phyloP scores from a whole-genome alignment of 164 flowering plant genomes.

The Paratinospora sagittata region DNA sequence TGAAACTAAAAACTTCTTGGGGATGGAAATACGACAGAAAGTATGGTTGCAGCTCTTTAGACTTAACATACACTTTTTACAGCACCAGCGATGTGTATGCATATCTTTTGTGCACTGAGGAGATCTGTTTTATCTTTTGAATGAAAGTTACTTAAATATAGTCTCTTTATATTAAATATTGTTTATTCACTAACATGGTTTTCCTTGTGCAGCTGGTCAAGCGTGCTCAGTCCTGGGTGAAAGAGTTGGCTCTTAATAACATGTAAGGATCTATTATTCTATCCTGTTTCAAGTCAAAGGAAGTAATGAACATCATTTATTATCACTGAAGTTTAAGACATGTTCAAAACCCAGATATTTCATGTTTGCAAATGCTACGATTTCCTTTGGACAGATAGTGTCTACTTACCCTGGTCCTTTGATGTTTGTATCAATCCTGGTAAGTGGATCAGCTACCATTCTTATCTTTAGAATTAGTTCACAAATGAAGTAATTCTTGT shows the following conservation, averaged over 20 bases:
- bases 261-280: conserved; percentile 41
- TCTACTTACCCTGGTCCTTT: conserved; percentile 83
- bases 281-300: neutral
- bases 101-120: too few species aligned
- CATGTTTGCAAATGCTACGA: conserved; percentile 77
- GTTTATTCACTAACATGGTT: conserved; percentile 2
- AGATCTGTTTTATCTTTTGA: too few species aligned
- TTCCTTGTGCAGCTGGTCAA: conserved; percentile 55
- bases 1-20: conserved; percentile 63
- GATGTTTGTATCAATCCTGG: conserved; percentile 68
- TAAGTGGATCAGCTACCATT: conserved; percentile 29
- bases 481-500: neutral
- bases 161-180: conserved; percentile 1
- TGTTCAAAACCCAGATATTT: conserved; percentile 54
- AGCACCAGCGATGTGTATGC: neutral
- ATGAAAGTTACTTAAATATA: too few species aligned
- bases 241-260: conserved; percentile 60
- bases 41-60: conserved; percentile 39
- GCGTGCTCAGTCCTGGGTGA: conserved; percentile 76
- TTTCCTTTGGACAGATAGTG: conserved; percentile 66
- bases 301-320: neutral
- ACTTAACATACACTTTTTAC: conserved; percentile 11
- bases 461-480: neutral
- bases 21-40: conserved; percentile 80
- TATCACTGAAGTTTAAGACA: neutral